Evolutionary conservation across 2,329 filamentous ascomycete genomes (phyloP).

Genomic region (Penicillium hesseltinei): DNA sequence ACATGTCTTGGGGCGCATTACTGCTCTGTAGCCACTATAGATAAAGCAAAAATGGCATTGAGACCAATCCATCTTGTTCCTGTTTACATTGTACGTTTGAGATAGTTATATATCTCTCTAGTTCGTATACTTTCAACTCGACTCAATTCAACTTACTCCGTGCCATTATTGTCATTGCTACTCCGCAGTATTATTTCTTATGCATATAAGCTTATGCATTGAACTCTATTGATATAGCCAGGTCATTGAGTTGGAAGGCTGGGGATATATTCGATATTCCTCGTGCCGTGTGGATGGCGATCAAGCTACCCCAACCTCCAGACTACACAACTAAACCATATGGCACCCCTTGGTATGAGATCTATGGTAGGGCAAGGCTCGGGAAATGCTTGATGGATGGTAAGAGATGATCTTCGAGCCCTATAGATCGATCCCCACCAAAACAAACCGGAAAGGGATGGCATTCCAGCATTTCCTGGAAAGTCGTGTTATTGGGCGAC

Average conservation of each 20-base stretch:
- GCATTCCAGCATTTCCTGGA: constrained; percentile 16
- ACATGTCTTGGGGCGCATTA: neutral
- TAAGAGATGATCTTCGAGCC: constrained; percentile 7
- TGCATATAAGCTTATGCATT: too few species aligned
- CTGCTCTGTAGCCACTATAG: neutral
- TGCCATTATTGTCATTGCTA: neutral
- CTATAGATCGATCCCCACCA: constrained; percentile 11
- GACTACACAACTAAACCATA: neutral
- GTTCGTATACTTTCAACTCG: neutral
- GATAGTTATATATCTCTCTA: neutral
- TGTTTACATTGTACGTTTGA: neutral
- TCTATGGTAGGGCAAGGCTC: neutral
- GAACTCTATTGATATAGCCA: neutral
- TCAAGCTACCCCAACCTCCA: constrained; percentile 3
- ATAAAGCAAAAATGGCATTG: neutral
- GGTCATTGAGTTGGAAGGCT: neutral
- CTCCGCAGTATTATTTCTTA: neutral
- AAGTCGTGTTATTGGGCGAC: constrained; percentile 2
- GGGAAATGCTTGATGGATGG: constrained; percentile 11
- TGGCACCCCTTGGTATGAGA: constrained; percentile 23
- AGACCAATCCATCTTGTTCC: neutral
- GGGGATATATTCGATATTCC: neutral
- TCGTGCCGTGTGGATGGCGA: neutral
- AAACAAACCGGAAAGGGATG: constrained; percentile 25
- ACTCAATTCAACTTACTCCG: too few species aligned